A percentile compares a stretch with the other conserved stretches of the same genome.
phyloP scores from a whole-genome alignment of 2,329 filamentous ascomycete species.

The Pyrenophora seminiperda region DNA sequence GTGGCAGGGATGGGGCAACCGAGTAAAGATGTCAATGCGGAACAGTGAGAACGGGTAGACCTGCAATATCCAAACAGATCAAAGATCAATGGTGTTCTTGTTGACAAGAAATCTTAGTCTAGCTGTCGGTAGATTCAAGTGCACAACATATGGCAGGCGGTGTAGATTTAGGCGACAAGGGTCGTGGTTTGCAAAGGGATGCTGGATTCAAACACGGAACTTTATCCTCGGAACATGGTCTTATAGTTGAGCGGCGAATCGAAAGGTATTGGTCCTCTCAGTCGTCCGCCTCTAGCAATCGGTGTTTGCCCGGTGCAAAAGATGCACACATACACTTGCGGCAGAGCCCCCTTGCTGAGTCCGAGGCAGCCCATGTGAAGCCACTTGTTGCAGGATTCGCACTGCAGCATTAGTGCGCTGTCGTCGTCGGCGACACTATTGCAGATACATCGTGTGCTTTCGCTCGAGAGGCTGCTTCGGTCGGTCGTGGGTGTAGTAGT shows the following conservation, averaged over 20 bases:
- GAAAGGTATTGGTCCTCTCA: conserved; percentile 13
- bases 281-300: conserved; percentile 15
- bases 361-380: conserved; percentile 65
- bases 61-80: no score
- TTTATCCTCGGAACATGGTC: conserved; percentile 5
- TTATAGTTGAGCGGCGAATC: conserved; percentile 12
- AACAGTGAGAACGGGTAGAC: no score
- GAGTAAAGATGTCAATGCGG: not conserved
- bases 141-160: no score
- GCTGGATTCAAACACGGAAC: not conserved
- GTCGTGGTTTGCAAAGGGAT: no score
- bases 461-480: conserved; percentile 57
- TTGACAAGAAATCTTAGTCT: no score
- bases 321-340: conserved; percentile 48
- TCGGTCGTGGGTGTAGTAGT: conserved; percentile 60
- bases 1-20: not conserved
- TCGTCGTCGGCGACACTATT: conserved; percentile 55
- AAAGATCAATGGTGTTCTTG: not conserved
- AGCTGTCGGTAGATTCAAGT: no score
- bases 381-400: conserved; percentile 68
- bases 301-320: conserved; percentile 45
- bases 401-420: conserved; percentile 65
- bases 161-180: no score
- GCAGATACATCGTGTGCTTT: conserved; percentile 63
- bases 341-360: conserved; percentile 55